Evolutionary conservation across 345 rosid genomes (phyloP).

Genomic region (Brassica napus): DNA sequence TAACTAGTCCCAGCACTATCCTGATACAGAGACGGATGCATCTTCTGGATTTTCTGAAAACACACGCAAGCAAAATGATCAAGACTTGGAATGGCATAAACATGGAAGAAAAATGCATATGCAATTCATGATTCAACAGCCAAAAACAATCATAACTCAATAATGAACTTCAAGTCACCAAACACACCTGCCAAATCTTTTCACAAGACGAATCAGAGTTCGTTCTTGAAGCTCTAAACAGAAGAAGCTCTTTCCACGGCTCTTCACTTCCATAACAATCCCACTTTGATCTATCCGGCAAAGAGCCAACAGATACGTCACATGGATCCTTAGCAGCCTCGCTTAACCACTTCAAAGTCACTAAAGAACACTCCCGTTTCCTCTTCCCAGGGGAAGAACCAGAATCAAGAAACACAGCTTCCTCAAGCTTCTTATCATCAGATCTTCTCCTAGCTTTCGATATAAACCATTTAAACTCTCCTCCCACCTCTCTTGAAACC

Average conservation of each 20-base stretch:
- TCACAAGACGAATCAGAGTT: constrained; percentile 42
- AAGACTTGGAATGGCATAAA: constrained; percentile 19
- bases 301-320: constrained; percentile 42
- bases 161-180: background rate
- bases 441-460: constrained; percentile 23
- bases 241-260: constrained; percentile 74
- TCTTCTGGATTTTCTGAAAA: constrained; percentile 66
- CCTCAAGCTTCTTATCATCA: constrained; percentile 7
- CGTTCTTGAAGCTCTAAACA: constrained; percentile 56
- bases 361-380: constrained; percentile 49
- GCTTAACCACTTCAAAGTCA: constrained; percentile 60
- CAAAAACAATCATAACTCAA: background rate
- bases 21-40: constrained; percentile 78
- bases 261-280: constrained; percentile 54
- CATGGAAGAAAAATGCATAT: background rate
- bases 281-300: constrained; percentile 81
- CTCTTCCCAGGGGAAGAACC: constrained; percentile 45
- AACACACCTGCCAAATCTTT: constrained; percentile 56
- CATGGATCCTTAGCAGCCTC: constrained; percentile 69
- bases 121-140: background rate
- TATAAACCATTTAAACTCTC: constrained; percentile 34
- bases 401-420: background rate
- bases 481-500: constrained; percentile 19
- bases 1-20: constrained; percentile 63
- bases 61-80: constrained; percentile 22